Evolutionary conservation across 768 basidiomycete species (phyloP).

Genomic region (Royoungia palumana): DNA sequence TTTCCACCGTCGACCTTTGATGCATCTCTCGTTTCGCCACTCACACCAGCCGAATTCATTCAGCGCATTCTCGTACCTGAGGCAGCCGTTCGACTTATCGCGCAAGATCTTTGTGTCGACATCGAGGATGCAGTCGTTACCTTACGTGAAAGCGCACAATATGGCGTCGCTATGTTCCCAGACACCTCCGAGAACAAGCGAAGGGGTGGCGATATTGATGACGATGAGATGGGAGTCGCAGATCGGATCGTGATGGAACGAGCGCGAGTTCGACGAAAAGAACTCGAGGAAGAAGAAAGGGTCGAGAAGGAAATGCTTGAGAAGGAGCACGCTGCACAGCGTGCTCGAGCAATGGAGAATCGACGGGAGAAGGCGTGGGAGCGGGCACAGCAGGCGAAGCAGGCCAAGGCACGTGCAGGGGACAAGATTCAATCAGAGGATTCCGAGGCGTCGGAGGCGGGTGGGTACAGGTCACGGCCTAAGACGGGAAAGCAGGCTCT

Average conservation of each 20-base stretch:
- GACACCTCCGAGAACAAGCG: conserved; percentile 32
- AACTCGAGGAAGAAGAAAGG: conserved; percentile 41
- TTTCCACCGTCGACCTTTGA: conserved; percentile 65
- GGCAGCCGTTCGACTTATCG: conserved; percentile 76
- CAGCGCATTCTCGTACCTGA: conserved; percentile 89
- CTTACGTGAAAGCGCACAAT: conserved; percentile 72
- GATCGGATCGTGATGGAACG: conserved; percentile 46
- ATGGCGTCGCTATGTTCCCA: conserved; percentile 85
- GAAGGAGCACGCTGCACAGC: conserved; percentile 22
- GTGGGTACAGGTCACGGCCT: conserved; percentile 2
- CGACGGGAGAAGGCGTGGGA: conserved; percentile 21
- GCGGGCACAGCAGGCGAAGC: conserved; percentile 16
- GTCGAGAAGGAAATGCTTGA: conserved; percentile 29
- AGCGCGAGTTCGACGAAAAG: conserved; percentile 38
- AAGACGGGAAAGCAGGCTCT: background rate
- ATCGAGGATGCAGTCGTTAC: conserved; percentile 52
- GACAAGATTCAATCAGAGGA: background rate
- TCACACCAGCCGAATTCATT: conserved; percentile 74
- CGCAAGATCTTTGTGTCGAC: conserved; percentile 59
- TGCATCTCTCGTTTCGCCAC: conserved; percentile 52
- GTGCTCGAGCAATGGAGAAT: conserved; percentile 14
- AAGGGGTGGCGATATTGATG: conserved; percentile 37
- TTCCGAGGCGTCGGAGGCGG: conserved; percentile 10
- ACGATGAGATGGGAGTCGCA: conserved; percentile 30
- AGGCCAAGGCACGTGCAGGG: conserved; percentile 1